A percentile compares a stretch with the other conserved stretches of the same genome.
Evolutionary conservation across 2,329 filamentous ascomycete genomes (phyloP).

Genomic region (Ophiosphaerella narmari): DNA sequence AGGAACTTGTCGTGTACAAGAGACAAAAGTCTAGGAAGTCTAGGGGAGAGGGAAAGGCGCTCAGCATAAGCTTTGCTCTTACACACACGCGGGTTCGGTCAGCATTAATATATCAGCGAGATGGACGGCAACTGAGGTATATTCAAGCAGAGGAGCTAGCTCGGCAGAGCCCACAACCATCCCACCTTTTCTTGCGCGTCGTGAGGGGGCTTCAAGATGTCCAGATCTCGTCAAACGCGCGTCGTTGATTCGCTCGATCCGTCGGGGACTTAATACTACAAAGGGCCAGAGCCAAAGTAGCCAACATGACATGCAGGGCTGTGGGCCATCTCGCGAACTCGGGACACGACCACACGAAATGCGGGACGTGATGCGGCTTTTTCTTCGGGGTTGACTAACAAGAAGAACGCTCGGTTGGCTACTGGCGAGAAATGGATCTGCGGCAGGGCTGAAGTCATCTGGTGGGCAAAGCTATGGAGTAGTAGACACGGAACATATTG

Average conservation of each 20-base stretch:
- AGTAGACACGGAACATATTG: conserved; percentile 18
- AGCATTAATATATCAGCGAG: conserved; percentile 46
- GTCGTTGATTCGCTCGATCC: conserved; percentile 33
- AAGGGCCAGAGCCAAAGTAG: conserved; percentile 17
- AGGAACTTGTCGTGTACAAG: conserved; percentile 4
- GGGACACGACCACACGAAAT: conserved; percentile 40
- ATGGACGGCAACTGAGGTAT: conserved; percentile 39
- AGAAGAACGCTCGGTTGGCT: conserved; percentile 19
- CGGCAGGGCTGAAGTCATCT: conserved; percentile 30
- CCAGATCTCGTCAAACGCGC: conserved; percentile 24
- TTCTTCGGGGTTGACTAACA: conserved; percentile 42
- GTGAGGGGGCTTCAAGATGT: conserved; percentile 27
- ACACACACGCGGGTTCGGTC: conserved; percentile 31
- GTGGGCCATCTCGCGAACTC: conserved; percentile 30
- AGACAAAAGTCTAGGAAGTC: conserved; percentile 7
- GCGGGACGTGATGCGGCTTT: conserved; percentile 41
- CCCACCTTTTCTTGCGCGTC: conserved; percentile 32
- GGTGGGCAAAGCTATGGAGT: conserved; percentile 26
- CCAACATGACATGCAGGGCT: conserved; percentile 26
- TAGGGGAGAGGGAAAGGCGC: conserved; percentile 22
- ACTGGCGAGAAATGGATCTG: conserved; percentile 22
- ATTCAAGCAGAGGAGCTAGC: conserved; percentile 35
- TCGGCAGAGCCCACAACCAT: conserved; percentile 36
- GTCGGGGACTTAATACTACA: conserved; percentile 18
- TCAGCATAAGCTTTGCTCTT: conserved; percentile 2